These are phyloP conservation scores for Suillus alpinus DNA, from an alignment of 768 basidiomycete genomes.

Conservation along the genomic window DNA sequence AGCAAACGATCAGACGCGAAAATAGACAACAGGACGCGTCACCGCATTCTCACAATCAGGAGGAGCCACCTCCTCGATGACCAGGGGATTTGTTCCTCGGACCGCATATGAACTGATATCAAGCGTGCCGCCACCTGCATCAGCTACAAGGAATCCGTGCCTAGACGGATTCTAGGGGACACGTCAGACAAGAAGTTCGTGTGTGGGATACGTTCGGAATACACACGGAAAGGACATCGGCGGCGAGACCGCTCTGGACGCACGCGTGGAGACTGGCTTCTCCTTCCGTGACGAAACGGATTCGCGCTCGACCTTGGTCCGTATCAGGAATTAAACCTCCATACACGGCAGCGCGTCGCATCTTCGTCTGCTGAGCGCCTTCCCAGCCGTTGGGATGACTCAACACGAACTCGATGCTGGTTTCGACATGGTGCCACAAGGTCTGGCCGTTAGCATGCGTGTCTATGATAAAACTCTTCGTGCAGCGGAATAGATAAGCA, in stretches of 20 bases:
- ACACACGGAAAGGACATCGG: conserved; percentile 70
- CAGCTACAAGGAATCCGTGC: conserved; percentile 76
- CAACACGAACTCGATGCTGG: conserved; percentile 69
- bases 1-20: neutral
- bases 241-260: conserved; percentile 72
- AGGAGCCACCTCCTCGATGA: conserved; percentile 81
- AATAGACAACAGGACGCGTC: conserved; percentile 1
- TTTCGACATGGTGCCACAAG: conserved; percentile 70
- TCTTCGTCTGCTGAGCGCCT: conserved; percentile 69
- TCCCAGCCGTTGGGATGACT: conserved; percentile 87
- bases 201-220: neutral
- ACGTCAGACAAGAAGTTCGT: conserved; percentile 7
- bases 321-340: conserved; percentile 75
- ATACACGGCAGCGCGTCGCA: conserved; percentile 70
- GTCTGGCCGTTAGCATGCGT: conserved; percentile 76
- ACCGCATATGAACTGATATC: conserved; percentile 82
- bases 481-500: conserved; percentile 70
- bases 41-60: conserved; percentile 60
- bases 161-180: conserved; percentile 60
- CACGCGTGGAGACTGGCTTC: conserved; percentile 84
- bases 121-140: conserved; percentile 79
- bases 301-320: conserved; percentile 66
- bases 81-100: conserved; percentile 62
- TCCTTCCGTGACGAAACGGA: conserved; percentile 80
- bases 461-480: conserved; percentile 71